A percentile compares a stretch with the other conserved stretches of the same genome.
These are phyloP conservation scores for Rhizopus arrhizus DNA, from an alignment of 371 early-diverging fungal genomes.

Conservation along the genomic window DNA sequence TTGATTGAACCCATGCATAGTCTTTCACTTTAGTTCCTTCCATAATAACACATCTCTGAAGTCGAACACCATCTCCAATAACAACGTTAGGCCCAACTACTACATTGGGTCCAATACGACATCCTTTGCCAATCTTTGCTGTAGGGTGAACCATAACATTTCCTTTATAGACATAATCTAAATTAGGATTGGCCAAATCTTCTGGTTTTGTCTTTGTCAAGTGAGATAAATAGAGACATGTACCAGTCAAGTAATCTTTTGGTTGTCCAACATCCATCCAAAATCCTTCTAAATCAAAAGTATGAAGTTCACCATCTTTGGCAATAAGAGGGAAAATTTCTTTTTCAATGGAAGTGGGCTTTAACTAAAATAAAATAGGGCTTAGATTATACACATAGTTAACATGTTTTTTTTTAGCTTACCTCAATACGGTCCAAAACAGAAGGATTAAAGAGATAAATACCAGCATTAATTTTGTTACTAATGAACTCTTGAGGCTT, in stretches of 20 bases:
- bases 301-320: conserved; percentile 79
- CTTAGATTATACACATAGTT: not conserved
- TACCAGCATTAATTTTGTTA: conserved; percentile 99
- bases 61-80: conserved; percentile 95
- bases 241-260: conserved; percentile 97
- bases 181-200: conserved; percentile 67
- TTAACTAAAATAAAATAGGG: conserved; percentile 55
- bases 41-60: conserved; percentile 90
- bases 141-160: conserved; percentile 91
- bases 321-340: conserved; percentile 98
- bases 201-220: conserved; percentile 77
- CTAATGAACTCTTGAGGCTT: conserved; percentile 96
- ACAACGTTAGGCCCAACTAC: conserved; percentile 91
- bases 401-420: not conserved
- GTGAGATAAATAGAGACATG: conserved; percentile 90
- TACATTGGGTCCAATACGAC: conserved; percentile 96
- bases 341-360: conserved; percentile 97
- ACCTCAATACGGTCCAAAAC: conserved; percentile 93
- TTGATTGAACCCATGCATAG: conserved; percentile 88
- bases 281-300: conserved; percentile 96
- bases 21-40: conserved; percentile 89
- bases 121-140: conserved; percentile 91
- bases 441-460: conserved; percentile 94
- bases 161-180: conserved; percentile 76
- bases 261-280: conserved; percentile 99